phyloP scores from a whole-genome alignment of 805 yeast genomes.

The Metschnikowia gruessii region DNA sequence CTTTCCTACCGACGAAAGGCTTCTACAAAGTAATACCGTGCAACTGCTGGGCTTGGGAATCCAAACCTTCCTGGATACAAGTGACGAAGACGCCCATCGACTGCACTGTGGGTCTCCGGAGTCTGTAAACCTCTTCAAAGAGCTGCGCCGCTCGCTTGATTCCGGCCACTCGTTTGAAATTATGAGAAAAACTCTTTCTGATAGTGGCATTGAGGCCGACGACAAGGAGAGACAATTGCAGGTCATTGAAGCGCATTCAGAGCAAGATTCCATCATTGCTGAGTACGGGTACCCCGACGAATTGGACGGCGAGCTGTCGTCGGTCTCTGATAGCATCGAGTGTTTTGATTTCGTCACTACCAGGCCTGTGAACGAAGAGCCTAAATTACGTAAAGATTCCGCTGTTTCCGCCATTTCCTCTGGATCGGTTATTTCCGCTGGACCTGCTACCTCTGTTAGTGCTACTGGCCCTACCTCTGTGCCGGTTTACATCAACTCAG shows the following conservation, averaged over 20 bases:
- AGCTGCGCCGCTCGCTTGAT: conserved; percentile 7
- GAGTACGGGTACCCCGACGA: conserved; percentile 15
- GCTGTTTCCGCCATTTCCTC: too few species aligned
- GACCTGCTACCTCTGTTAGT: too few species aligned
- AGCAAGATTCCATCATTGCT: conserved; percentile 10
- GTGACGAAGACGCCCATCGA: neutral
- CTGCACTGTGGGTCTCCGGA: conserved; percentile 7
- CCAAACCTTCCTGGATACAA: conserved; percentile 13
- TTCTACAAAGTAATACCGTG: conserved; percentile 11
- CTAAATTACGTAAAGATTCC: too few species aligned
- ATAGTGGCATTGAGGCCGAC: conserved; percentile 13
- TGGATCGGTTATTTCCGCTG: too few species aligned
- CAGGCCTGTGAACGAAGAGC: neutral
- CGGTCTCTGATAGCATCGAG: conserved; percentile 11
- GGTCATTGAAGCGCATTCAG: conserved; percentile 6
- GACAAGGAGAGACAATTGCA: conserved; percentile 3
- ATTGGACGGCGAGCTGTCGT: neutral
- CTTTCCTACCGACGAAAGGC: conserved; percentile 28
- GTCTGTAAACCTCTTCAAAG: neutral
- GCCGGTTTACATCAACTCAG: conserved; percentile 18
- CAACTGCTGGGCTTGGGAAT: conserved; percentile 19
- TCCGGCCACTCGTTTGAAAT: conserved; percentile 11
- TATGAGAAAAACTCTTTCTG: conserved; percentile 15
- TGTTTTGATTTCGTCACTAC: conserved; percentile 19
- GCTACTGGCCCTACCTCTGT: too few species aligned